phyloP scores from a whole-genome alignment of 768 basidiomycete species.

The Auricularia sp. region DNA sequence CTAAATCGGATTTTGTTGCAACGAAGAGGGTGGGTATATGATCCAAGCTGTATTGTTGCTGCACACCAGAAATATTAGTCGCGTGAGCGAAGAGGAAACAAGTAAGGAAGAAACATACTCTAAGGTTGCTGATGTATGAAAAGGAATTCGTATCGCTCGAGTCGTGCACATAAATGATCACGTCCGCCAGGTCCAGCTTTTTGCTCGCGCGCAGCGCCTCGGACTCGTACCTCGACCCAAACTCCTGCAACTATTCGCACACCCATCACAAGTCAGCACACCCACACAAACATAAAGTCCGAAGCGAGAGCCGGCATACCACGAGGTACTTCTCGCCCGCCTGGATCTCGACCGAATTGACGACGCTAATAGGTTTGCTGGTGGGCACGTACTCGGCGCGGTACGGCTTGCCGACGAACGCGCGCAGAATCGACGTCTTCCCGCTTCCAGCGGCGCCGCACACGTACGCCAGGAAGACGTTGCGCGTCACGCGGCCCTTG shows the following conservation, averaged over 20 bases:
- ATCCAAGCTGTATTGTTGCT: slow-evolving; percentile 97
- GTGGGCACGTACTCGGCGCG: slow-evolving; percentile 75
- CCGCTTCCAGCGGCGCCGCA: slow-evolving; percentile 94
- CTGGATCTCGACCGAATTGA: slow-evolving; percentile 89
- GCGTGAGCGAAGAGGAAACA: slow-evolving; percentile 8
- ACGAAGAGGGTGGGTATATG: slow-evolving; percentile 94
- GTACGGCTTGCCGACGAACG: slow-evolving; percentile 80
- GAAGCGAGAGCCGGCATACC: slow-evolving; percentile 41
- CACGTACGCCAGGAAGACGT: slow-evolving; percentile 88
- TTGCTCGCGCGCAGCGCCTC: slow-evolving; percentile 82
- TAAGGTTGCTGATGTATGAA: slow-evolving; percentile 92
- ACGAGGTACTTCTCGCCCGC: slow-evolving; percentile 95
- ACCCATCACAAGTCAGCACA: slow-evolving; percentile 6
- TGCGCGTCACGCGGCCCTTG: slow-evolving; percentile 79
- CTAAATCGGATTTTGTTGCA: slow-evolving; percentile 97
- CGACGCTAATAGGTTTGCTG: slow-evolving; percentile 80
- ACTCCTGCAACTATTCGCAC: slow-evolving; percentile 75
- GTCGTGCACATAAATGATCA: slow-evolving; percentile 92
- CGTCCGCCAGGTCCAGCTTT: slow-evolving; percentile 87
- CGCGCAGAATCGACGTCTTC: slow-evolving; percentile 78
- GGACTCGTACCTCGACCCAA: slow-evolving; percentile 90
- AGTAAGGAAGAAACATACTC: slow-evolving; percentile 42
- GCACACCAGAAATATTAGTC: slow-evolving; percentile 1
- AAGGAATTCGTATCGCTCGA: slow-evolving; percentile 99
- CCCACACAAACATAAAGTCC: neutral